Conservation (phyloP, 2,329 filamentous ascomycete species). For the Colletotrichum sublineola region DNA sequence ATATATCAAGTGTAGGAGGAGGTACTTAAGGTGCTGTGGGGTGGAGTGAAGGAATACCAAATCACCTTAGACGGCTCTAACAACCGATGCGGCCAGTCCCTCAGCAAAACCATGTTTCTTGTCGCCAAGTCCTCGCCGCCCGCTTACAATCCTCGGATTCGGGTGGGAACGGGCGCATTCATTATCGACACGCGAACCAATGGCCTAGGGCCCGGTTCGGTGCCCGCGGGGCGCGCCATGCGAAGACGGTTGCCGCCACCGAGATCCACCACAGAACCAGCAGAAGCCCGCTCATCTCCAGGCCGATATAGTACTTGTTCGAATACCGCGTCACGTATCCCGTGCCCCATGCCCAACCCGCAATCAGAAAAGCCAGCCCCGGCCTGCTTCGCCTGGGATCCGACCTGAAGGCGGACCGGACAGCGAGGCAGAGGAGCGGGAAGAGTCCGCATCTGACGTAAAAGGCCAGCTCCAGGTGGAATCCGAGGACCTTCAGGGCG, state of each 20-base stretch:
- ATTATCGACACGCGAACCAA: no score
- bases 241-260: conserved; percentile 24
- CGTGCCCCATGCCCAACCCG: conserved; percentile 40
- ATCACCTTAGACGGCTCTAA: no score
- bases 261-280: conserved; percentile 46
- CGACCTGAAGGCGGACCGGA: neutral
- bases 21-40: no score
- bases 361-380: conserved; percentile 35
- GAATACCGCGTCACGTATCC: conserved; percentile 51
- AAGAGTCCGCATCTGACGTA: conserved; percentile 10
- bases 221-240: neutral
- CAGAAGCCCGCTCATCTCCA: conserved; percentile 55
- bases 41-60: no score
- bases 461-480: conserved; percentile 17
- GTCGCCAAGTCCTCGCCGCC: no score
- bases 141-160: no score
- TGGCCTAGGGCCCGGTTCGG: no score
- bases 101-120: neutral
- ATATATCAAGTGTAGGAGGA: no score
- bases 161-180: no score
- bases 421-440: conserved; percentile 15
- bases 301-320: conserved; percentile 54
- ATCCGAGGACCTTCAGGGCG: fast-evolving
- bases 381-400: conserved; percentile 20
- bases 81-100: neutral